Evolutionary conservation across 306 rosid genomes (phyloP), one percentile per base, ranked within the genome.

Genomic region (Alnus glutinosa): DNA sequence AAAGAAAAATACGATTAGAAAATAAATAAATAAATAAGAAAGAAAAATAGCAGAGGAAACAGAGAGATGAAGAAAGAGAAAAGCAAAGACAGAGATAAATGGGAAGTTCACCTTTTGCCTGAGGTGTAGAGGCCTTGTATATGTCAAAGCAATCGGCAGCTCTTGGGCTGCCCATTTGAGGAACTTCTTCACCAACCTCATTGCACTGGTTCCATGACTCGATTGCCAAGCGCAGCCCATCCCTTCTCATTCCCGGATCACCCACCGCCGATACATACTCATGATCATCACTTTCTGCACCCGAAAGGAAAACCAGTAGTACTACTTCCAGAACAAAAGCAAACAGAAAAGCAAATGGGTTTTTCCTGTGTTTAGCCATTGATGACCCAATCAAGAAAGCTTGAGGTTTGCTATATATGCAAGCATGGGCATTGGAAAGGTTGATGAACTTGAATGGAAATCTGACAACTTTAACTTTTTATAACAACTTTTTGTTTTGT

Each of bases 191-290:
- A 30, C 88, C 89, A 73, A 86, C 91, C 78, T 88, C 94, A 79
- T 90, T 90, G 86, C 94, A 90, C 19, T 90, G 94, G 48, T 90
- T 90, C 94, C 93, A 89, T 1, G 89, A 87, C 79, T 89, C 93
- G 15, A 89, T 86, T 1, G 93, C 91, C 48, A 89, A 82, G 39
- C 91, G 77, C 2, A 87, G 83, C 15, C 55, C 62, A 80, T 87
- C 91, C 50, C 91, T 84, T 76, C 19, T 77, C 91, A 89, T 89
- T 1, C 87, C 94, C 1, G 90, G 83, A 77, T 90, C 94, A 0
- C 94, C 94, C 9, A 88, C 78, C 1, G 86, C 91, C 76, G 94
- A 88, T 34, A 79, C 61, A 50, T 84, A 77, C 19, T 61, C 46
- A 42, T 5, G 5, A 39, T 42, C 46, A 42, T 42, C 55, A 10